Evolutionary conservation across 371 early-diverging fungal genomes (phyloP).

Genomic region (Saksenaea vasiformis): DNA sequence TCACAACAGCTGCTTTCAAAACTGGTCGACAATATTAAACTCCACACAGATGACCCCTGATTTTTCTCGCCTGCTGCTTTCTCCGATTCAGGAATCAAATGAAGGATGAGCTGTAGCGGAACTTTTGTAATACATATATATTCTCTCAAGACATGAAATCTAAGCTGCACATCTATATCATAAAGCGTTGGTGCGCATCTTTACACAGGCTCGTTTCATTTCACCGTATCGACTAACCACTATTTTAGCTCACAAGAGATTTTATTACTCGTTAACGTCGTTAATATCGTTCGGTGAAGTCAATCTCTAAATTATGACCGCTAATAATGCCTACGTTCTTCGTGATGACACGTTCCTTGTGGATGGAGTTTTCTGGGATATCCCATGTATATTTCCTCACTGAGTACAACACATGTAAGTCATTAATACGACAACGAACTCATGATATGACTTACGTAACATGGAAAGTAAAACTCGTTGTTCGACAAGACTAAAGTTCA

Average conservation of each 20-base stretch:
- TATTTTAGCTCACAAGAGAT: neutral
- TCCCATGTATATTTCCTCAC: constrained; percentile 25
- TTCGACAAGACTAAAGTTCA: constrained; percentile 30
- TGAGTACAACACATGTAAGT: neutral
- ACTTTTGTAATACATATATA: too few relatives aligned
- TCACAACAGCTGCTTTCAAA: too few relatives aligned
- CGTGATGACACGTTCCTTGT: constrained; percentile 18
- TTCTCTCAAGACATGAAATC: too few relatives aligned
- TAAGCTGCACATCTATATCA: too few relatives aligned
- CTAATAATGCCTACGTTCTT: constrained; percentile 9
- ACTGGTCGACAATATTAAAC: too few relatives aligned
- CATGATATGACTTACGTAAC: constrained; percentile 22
- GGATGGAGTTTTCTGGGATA: constrained; percentile 25
- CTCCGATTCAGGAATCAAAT: too few relatives aligned
- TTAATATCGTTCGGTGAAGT: constrained; percentile 26
- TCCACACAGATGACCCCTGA: too few relatives aligned
- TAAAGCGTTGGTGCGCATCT: too few relatives aligned
- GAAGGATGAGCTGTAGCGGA: too few relatives aligned
- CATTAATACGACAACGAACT: neutral
- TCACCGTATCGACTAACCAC: too few relatives aligned
- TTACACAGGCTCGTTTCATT: too few relatives aligned
- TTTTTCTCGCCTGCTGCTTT: too few relatives aligned
- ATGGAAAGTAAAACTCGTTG: constrained; percentile 30
- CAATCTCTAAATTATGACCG: constrained; percentile 11
- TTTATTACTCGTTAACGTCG: neutral